phyloP scores from a whole-genome alignment of 345 rosid species.

The Bruguiera sexangula region DNA sequence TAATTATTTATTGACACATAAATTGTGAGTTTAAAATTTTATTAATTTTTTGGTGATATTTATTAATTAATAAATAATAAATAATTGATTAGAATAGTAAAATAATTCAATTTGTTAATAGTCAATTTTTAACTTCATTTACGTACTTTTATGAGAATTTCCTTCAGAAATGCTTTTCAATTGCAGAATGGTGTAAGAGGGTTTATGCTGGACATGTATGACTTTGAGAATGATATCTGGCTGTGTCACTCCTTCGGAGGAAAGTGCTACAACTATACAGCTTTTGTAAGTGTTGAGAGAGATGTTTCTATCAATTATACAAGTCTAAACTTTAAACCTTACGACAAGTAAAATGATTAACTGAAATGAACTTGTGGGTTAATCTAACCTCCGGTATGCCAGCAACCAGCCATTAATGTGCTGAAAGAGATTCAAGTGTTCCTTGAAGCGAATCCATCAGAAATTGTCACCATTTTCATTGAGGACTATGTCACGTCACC shows the following conservation, averaged over 20 bases:
- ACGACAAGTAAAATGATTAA: not conserved
- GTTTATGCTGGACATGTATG: slow-evolving; percentile 34
- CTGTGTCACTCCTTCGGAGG: slow-evolving; percentile 33
- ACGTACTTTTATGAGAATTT: too few relatives aligned
- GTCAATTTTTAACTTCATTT: too few relatives aligned
- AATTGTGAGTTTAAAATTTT: too few relatives aligned
- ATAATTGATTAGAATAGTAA: too few relatives aligned
- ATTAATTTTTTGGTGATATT: too few relatives aligned
- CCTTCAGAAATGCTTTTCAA: not conserved
- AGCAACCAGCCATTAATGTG: slow-evolving; percentile 35
- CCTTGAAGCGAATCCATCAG: slow-evolving; percentile 26
- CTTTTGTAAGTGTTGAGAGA: slow-evolving; percentile 25
- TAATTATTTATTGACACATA: too few relatives aligned
- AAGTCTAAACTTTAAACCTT: not conserved
- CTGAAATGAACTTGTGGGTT: not conserved
- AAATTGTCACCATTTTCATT: slow-evolving; percentile 30
- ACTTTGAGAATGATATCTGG: slow-evolving; percentile 32
- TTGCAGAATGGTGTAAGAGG: slow-evolving; percentile 35
- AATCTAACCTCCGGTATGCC: not conserved
- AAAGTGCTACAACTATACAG: slow-evolving; percentile 30
- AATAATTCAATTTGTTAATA: too few relatives aligned
- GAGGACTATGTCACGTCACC: slow-evolving; percentile 32
- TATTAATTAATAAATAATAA: too few relatives aligned
- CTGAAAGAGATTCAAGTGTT: slow-evolving; percentile 27
- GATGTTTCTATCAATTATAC: not conserved